Conservation (phyloP, 768 basidiomycete species). For the Panaeolus papilionaceus region DNA sequence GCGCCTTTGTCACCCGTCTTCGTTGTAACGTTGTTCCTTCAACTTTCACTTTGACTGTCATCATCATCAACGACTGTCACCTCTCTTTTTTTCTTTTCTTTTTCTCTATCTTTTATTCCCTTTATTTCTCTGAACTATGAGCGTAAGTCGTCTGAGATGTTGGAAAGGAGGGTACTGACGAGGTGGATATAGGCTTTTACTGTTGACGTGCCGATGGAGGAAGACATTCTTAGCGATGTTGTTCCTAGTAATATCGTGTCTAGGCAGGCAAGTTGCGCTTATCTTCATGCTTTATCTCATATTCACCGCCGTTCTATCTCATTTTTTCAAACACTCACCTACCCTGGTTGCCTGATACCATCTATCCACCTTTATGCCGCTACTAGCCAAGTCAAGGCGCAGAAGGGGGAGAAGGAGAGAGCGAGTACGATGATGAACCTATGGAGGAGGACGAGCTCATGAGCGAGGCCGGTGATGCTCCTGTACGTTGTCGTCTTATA, state of each 20-base stretch:
- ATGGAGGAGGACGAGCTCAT: constrained; percentile 69
- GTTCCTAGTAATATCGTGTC: constrained; percentile 93
- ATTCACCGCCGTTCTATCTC: no score
- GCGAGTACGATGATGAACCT: constrained; percentile 69
- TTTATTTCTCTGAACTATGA: neutral
- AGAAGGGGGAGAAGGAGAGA: constrained; percentile 60
- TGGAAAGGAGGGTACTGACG: neutral
- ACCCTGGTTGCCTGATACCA: neutral
- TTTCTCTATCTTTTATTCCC: neutral
- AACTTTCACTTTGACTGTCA: constrained; percentile 11
- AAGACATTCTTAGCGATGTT: constrained; percentile 90
- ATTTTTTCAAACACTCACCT: constrained; percentile 1
- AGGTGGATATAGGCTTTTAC: constrained; percentile 41
- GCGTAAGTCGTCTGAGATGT: neutral
- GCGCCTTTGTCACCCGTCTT: neutral
- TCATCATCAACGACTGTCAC: neutral
- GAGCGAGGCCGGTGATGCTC: constrained; percentile 54
- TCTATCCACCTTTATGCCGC: neutral
- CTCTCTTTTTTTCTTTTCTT: neutral
- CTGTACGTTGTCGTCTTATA: constrained; percentile 33
- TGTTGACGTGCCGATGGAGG: constrained; percentile 51
- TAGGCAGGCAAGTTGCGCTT: constrained; percentile 64
- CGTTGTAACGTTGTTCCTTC: constrained; percentile 9
- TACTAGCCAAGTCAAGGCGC: constrained; percentile 65
- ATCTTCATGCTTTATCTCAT: neutral